Percentiles rank a stretch among this genome's conserved stretches.
phyloP scores from a whole-genome alignment of 192 early-diverging fungal species.

The Rhizoclosmatium sp. region DNA sequence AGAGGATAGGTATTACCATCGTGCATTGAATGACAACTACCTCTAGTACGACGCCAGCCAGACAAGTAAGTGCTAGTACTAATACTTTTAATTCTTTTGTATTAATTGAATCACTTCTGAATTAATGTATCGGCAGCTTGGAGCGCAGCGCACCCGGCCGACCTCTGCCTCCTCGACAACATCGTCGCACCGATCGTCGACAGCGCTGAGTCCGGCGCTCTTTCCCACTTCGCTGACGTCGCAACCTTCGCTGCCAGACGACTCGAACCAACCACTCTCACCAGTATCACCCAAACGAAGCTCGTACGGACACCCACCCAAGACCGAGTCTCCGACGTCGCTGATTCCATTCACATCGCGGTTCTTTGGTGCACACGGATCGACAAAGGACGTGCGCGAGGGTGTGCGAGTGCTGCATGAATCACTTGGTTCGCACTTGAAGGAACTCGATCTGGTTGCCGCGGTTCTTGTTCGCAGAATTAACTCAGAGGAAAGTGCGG shows the following conservation, averaged over 20 bases:
- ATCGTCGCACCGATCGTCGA: background rate
- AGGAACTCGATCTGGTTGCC: constrained; percentile 7
- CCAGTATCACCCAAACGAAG: background rate
- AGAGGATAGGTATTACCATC: no score
- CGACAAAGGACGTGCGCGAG: background rate
- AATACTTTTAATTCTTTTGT: no score
- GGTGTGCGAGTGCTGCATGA: constrained; percentile 6
- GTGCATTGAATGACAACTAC: no score
- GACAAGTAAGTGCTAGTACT: no score
- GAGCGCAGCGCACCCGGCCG: no score
- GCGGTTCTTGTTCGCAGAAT: background rate
- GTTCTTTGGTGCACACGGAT: no score
- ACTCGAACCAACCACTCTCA: no score
- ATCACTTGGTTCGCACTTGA: constrained; percentile 1
- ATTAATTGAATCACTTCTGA: no score
- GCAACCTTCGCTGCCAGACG: no score
- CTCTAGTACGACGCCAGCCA: no score
- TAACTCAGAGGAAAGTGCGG: background rate
- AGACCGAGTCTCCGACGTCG: constrained; percentile 37
- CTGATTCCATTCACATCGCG: no score
- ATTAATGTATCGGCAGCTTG: no score
- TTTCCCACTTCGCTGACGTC: background rate
- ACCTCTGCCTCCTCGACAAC: background rate
- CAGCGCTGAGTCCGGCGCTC: background rate
- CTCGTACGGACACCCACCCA: constrained; percentile 26